Percentiles rank a stretch among this genome's conserved stretches.
Conservation (phyloP, 352 stramenopile species). For the Globisporangium nunn region DNA sequence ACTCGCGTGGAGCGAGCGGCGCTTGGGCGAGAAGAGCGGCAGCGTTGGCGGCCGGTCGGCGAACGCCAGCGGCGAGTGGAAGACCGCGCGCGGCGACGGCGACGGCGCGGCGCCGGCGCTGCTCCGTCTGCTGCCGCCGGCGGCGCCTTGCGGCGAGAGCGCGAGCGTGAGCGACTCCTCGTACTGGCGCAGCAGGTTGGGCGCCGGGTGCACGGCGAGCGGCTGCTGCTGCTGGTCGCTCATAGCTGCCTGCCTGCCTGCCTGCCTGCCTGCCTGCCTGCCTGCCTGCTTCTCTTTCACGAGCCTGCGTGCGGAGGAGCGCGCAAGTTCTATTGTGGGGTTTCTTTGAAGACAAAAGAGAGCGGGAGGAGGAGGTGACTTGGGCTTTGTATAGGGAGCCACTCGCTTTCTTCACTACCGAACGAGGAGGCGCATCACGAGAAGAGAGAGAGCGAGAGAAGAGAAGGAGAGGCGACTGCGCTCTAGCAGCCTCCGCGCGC, state of each 20-base stretch:
- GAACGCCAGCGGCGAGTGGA: constrained; percentile 55
- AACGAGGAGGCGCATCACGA: no score
- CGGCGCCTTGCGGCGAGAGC: constrained; percentile 17
- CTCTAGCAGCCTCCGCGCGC: no score
- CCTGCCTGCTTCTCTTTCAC: no score
- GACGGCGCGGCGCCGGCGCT: constrained; percentile 1
- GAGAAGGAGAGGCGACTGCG: no score
- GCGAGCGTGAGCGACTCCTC: constrained; percentile 38
- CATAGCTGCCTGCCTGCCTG: background rate
- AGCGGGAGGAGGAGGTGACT: no score
- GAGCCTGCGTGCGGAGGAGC: no score
- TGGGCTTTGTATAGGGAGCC: no score
- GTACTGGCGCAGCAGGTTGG: constrained; percentile 37
- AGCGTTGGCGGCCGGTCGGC: constrained; percentile 28
- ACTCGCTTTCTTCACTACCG: no score
- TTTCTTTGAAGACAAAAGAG: no score
- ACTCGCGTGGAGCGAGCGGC: constrained; percentile 22
- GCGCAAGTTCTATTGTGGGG: no score
- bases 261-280: no score
- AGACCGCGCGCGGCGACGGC: constrained; percentile 46
- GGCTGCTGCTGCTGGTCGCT: constrained; percentile 7
- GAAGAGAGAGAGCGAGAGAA: no score
- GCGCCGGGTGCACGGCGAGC: constrained; percentile 12
- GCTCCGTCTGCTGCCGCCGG: background rate
- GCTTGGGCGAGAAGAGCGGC: constrained; percentile 50